Evolutionary conservation across 2,329 filamentous ascomycete species (phyloP).

Genomic region (Xylaria polymorpha): DNA sequence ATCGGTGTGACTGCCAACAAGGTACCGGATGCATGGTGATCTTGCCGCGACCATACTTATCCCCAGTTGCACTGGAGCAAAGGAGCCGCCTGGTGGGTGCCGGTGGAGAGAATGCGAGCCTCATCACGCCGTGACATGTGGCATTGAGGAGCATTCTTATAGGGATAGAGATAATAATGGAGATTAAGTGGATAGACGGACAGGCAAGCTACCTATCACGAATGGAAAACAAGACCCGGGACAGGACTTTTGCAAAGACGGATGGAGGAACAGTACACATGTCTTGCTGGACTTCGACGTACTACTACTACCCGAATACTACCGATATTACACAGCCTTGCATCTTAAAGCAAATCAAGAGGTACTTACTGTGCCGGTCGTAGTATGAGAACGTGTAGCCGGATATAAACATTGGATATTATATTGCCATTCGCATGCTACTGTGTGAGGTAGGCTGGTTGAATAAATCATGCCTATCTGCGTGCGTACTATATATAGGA

Average conservation of each 20-base stretch:
- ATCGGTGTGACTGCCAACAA: conserved; percentile 17
- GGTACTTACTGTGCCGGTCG: neutral
- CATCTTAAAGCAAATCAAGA: neutral
- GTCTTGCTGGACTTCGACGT: neutral
- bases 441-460: neutral
- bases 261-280: conserved; percentile 6
- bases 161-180: conserved; percentile 15
- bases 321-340: conserved; percentile 13
- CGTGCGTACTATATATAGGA: neutral
- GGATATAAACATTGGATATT: conserved; percentile 7
- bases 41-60: conserved; percentile 31
- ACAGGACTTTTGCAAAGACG: neutral
- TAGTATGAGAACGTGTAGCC: neutral
- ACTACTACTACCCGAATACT: neutral
- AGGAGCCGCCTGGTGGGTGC: conserved; percentile 32
- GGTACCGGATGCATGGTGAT: conserved; percentile 34
- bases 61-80: conserved; percentile 23
- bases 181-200: conserved; percentile 12
- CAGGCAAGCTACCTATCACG: neutral
- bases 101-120: conserved; percentile 34
- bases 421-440: neutral
- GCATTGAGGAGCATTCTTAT: conserved; percentile 24
- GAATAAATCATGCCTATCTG: neutral
- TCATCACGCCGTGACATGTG: conserved; percentile 35
- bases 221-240: conserved; percentile 1